Evolutionary conservation across 805 yeast species (phyloP).

Genomic region (Candida ulmi): DNA sequence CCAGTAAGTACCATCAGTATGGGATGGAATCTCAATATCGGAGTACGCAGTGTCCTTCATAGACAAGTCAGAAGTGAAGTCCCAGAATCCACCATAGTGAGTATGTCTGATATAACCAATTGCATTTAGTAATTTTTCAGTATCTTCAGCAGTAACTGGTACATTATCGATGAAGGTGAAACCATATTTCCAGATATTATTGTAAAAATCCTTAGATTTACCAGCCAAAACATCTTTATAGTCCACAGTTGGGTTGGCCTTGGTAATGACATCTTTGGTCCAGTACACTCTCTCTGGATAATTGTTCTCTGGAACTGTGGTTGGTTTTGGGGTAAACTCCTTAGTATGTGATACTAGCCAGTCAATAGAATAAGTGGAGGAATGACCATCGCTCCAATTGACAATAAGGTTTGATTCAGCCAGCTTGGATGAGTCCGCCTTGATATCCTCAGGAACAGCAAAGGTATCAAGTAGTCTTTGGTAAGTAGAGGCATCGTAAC

Average conservation of each 20-base stretch:
- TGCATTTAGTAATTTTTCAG: slow-evolving; percentile 50
- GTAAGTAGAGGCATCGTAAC: slow-evolving; percentile 50
- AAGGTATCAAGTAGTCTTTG: slow-evolving; percentile 57
- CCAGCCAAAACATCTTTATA: slow-evolving; percentile 41
- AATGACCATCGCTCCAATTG: slow-evolving; percentile 15
- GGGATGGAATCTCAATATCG: slow-evolving; percentile 55
- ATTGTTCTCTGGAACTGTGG: slow-evolving; percentile 28
- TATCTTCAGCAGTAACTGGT: slow-evolving; percentile 54
- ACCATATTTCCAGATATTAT: slow-evolving; percentile 35
- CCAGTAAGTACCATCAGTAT: slow-evolving; percentile 76
- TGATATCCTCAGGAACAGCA: slow-evolving; percentile 27
- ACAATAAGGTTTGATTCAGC: not conserved
- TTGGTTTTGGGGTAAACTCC: slow-evolving; percentile 31
- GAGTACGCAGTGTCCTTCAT: slow-evolving; percentile 72
- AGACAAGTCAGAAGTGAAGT: slow-evolving; percentile 62
- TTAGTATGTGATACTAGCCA: slow-evolving; percentile 20
- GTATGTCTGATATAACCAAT: slow-evolving; percentile 60
- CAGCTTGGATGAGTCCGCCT: slow-evolving; percentile 6
- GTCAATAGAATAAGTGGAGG: slow-evolving; percentile 9
- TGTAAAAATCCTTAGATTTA: slow-evolving; percentile 11
- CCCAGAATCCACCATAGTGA: slow-evolving; percentile 81
- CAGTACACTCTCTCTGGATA: slow-evolving; percentile 36
- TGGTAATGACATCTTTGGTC: slow-evolving; percentile 34
- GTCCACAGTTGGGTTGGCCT: slow-evolving; percentile 28
- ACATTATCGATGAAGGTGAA: slow-evolving; percentile 57